Conservation (phyloP, 345 rosid genomes). For the Crucihimalaya himalaica region DNA sequence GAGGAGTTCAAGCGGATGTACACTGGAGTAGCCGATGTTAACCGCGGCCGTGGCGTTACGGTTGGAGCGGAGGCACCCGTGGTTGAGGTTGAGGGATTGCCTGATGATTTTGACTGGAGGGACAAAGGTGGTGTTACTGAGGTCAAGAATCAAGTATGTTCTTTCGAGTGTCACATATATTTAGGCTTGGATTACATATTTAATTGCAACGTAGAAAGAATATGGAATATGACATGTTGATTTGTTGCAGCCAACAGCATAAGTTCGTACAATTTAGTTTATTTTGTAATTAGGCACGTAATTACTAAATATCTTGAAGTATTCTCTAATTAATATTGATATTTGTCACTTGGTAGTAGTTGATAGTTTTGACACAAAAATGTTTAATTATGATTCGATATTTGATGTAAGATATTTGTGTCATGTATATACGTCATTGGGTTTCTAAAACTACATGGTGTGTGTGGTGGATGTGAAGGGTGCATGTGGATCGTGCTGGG, state of each 20-base stretch:
- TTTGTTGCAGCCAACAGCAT: neutral
- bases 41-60: neutral
- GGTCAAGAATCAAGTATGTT: conserved; percentile 76
- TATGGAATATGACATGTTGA: neutral
- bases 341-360: neutral
- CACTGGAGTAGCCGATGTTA: conserved; percentile 51
- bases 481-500: conserved; percentile 92
- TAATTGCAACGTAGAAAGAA: neutral
- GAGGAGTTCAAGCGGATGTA: conserved; percentile 71
- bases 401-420: neutral
- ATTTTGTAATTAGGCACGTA: neutral
- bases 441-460: neutral
- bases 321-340: neutral
- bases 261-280: neutral
- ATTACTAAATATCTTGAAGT: neutral
- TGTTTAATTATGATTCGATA: neutral
- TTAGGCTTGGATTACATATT: neutral
- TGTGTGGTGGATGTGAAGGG: conserved; percentile 50
- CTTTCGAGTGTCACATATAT: neutral
- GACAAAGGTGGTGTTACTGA: conserved; percentile 87
- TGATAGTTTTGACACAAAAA: neutral
- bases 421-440: neutral
- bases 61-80: conserved; percentile 25
- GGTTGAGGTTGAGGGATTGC: conserved; percentile 57
- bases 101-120: conserved; percentile 82